Base-by-base conservation (phyloP, 2,329 filamentous ascomycete species). In the Stemphylium lycopersici region DNA sequence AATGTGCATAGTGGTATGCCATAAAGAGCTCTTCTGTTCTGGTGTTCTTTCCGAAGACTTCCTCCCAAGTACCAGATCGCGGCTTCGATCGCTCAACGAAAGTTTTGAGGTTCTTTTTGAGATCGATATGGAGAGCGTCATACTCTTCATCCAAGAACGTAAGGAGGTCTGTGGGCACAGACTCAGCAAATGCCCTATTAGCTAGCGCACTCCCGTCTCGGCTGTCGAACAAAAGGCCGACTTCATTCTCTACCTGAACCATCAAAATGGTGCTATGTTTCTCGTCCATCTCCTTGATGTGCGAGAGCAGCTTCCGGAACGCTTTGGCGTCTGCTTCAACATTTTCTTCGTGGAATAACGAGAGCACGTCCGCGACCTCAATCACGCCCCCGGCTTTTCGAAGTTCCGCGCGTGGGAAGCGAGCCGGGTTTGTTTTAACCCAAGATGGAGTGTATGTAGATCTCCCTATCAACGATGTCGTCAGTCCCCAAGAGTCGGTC, bases 201-300 rank as follows among this genome's bases (percentile, higher is more conserved):
- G 74, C 64, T 15, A 82, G 71, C 1, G 80, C 81, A 65, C 63
- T 1, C 62, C 61, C 3, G 75, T 79, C 2, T 78, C 70, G 59
- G 84, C 83, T 18, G 81, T 74, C 6, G 78, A 83, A 59, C 0
- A 84, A 69, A 0, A 84, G 55, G 0, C 83, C 82, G 0, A 76
- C 76, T 68, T 84, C 82, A 37, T 84, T 84, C 65, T 85, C 80
- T n/a, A 85, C 81, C 56, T 84, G 82, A 0, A 84, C 77, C 82
- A 84, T 84, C 2, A 84, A 58, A 0, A 84, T 81, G 0, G 81
- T 84, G 2, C 71, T 76, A 38, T 83, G 73, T 10, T 74, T 64
- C 1, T 67, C 68, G 40, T 84, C 81, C 4, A 83, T 62, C 2
- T 79, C 67, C 6, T 76, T 76, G 10, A 80, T 41, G 45, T 80